phyloP scores from a whole-genome alignment of 2,329 filamentous ascomycete species.

The Furcasterigmium furcatum region DNA sequence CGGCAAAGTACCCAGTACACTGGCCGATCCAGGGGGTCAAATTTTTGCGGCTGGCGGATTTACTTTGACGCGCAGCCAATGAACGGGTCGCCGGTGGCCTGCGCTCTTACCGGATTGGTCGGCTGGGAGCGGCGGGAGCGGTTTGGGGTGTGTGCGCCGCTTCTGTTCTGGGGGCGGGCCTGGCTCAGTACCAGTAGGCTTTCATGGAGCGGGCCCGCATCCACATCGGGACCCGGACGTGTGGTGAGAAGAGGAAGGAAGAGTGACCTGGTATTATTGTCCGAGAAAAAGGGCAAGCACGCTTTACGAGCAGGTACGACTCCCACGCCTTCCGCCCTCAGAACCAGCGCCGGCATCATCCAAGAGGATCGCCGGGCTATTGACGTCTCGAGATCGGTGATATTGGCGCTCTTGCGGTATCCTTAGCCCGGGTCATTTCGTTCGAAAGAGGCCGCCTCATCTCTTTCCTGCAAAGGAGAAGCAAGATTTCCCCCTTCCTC shows the following conservation, averaged over 20 bases:
- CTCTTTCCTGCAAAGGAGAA: no score
- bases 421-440: no score
- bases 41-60: slow-evolving; percentile 2
- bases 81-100: background rate
- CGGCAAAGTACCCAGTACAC: background rate
- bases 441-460: no score
- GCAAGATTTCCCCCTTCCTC: no score
- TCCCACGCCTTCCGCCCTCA: no score
- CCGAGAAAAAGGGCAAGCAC: slow-evolving; percentile 1
- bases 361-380: no score
- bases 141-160: background rate
- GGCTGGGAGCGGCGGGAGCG: background rate
- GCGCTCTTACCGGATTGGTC: background rate
- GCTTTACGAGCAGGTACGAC: no score
- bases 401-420: no score
- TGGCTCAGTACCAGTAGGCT: background rate
- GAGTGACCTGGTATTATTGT: background rate
- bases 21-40: background rate
- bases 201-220: no score
- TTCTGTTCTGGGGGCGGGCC: background rate
- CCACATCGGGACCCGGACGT: background rate
- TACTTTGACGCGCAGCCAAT: background rate
- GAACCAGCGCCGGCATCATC: no score
- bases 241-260: background rate
- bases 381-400: no score